phyloP scores from a whole-genome alignment of 768 basidiomycete genomes.

The Tricholoma terreum region DNA sequence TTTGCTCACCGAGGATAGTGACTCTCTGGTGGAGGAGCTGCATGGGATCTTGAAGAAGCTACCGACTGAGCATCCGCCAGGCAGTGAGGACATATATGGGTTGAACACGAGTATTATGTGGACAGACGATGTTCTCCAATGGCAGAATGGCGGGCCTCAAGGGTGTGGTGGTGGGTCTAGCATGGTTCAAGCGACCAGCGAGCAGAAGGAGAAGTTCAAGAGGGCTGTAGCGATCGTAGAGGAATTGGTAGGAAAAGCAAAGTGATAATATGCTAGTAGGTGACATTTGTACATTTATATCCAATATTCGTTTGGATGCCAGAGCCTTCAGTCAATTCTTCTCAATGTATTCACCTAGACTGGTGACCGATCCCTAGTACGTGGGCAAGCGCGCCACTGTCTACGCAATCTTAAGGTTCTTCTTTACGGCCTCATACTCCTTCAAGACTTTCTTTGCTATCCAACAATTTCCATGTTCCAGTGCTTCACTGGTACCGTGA shows the following conservation, averaged over 20 bases:
- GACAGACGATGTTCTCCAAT: constrained; percentile 52
- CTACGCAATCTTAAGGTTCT: no score
- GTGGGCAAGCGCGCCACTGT: no score
- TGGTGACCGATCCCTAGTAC: no score
- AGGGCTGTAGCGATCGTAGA: constrained; percentile 68
- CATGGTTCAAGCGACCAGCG: constrained; percentile 47
- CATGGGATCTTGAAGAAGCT: constrained; percentile 55
- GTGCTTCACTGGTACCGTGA: no score
- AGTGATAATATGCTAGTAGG: no score
- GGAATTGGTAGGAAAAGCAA: constrained; percentile 38
- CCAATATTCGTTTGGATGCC: no score
- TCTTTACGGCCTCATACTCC: no score
- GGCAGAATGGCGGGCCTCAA: constrained; percentile 59
- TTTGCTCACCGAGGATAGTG: constrained; percentile 30
- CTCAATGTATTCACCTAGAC: no score
- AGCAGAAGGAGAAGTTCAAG: constrained; percentile 65
- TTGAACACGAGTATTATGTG: constrained; percentile 63
- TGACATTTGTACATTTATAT: no score
- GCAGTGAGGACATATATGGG: constrained; percentile 73
- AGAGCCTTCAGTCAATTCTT: no score
- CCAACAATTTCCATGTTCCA: no score
- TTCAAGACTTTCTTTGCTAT: no score
- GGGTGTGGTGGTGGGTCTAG: constrained; percentile 58
- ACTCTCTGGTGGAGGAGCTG: constrained; percentile 53
- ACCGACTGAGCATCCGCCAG: constrained; percentile 53